phyloP scores from a whole-genome alignment of 1,284 basidiomycete genomes.

The Phylloporus sp. region DNA sequence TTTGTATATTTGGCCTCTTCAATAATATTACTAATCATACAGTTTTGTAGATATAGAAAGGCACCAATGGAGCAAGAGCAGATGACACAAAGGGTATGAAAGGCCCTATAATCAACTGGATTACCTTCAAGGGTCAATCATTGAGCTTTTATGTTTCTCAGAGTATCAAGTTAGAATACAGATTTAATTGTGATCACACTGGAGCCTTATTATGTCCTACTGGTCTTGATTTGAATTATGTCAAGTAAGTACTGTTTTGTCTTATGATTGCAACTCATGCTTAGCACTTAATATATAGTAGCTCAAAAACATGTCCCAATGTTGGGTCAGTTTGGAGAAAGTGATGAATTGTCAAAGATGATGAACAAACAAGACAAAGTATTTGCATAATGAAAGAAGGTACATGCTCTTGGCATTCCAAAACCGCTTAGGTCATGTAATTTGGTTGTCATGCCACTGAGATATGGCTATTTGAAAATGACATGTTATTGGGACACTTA shows the following conservation, averaged over 20 bases:
- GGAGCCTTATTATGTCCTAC: background rate
- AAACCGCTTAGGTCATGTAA: too few species aligned
- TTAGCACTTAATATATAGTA: too few species aligned
- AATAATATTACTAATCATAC: background rate
- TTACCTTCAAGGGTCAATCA: background rate
- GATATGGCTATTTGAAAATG: too few species aligned
- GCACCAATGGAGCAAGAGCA: background rate
- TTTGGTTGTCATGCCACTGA: too few species aligned
- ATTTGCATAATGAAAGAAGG: too few species aligned
- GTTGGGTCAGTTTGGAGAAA: background rate
- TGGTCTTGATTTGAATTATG: background rate
- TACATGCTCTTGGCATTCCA: too few species aligned
- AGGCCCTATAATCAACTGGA: background rate
- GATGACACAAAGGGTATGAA: constrained; percentile 1
- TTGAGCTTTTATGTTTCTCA: background rate
- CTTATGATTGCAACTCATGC: background rate
- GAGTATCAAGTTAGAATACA: background rate
- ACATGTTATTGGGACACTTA: too few species aligned
- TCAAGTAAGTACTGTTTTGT: background rate
- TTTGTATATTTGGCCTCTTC: background rate
- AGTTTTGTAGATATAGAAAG: background rate
- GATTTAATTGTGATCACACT: background rate
- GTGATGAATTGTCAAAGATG: too few species aligned
- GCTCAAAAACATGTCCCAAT: background rate
- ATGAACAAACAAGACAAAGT: too few species aligned